Evolutionary conservation across 1,139 yeast genomes (phyloP), one percentile per base, ranked within the genome.

Genomic region (Nakaseomyces delphensis): DNA sequence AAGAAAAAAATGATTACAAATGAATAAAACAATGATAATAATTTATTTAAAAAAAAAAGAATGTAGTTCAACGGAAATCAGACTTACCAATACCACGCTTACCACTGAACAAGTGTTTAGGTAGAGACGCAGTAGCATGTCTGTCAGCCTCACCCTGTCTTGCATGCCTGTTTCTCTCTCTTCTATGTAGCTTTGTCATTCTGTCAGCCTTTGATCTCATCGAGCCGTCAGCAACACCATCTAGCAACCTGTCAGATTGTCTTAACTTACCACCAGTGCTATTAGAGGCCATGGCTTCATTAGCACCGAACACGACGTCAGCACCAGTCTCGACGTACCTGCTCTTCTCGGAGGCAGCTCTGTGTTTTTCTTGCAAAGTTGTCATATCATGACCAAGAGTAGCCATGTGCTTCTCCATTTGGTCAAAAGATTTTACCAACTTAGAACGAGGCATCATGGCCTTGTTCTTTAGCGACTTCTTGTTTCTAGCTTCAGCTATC

Each of bases 91-190:
- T 78, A 71, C 95, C 91, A 71, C 96, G 80, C 76, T 93, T 91
- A 69, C 99, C 99, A 60, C 89, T 71, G 71, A 82, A 84, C 74
- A 91, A 74, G 70, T 91, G 98, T 72, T 87, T 89, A 50, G 96
- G 96, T 69, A 86, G 67, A 51, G 84, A 70, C 45, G 85, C 91
- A 47, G 89, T 77, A 46, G 79, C 72, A 64, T 86, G 95, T 68
- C 96, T 82, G 68, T 91, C 99, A 59, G 85, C 84, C 70, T 93
- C 98, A 71, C 97, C 96, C 53, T 78, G 84, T 68, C 95, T 80
- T 36, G 97, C 96, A 62, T 73, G 69, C 70, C 91, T 81, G 69
- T 89, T 86, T 71, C 97, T 79, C 61, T 84, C 94, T 69, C 96
- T 79, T 75, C 95, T 87, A 65, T 84, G 91, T 55, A 85, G 67